Evolutionary conservation across 169 alveolate species (phyloP).

Genomic region (Eimeria brunetti): DNA sequence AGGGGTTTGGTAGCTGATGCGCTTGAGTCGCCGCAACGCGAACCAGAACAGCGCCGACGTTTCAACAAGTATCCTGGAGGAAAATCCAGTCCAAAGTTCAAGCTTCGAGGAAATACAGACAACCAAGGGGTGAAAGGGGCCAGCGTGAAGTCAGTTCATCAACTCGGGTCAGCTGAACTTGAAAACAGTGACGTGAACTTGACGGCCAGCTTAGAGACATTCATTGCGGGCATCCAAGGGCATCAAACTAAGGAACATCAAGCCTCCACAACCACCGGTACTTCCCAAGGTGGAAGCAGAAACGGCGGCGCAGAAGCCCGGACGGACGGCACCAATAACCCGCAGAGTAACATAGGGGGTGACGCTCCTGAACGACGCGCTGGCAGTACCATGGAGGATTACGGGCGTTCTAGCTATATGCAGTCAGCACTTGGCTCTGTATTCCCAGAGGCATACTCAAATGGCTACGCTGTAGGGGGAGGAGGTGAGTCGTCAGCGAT

Average conservation of each 20-base stretch:
- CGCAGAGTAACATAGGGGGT: background rate
- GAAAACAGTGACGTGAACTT: constrained; percentile 47
- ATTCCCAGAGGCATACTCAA: constrained; percentile 59
- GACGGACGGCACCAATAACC: background rate
- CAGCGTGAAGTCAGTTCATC: constrained; percentile 30
- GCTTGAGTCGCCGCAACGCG: background rate
- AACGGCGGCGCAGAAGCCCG: background rate
- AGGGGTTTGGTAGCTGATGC: background rate
- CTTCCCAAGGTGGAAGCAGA: background rate
- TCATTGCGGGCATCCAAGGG: constrained; percentile 62
- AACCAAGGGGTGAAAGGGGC: background rate
- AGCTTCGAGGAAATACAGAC: background rate
- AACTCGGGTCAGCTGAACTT: constrained; percentile 15
- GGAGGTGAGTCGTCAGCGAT: constrained; percentile 36
- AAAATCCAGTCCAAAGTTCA: background rate
- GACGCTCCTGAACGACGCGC: constrained; percentile 38
- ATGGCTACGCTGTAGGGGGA: constrained; percentile 7
- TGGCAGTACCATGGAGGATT: constrained; percentile 44
- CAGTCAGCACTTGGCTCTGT: constrained; percentile 61
- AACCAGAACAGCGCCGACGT: constrained; percentile 9
- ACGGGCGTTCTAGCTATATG: constrained; percentile 27
- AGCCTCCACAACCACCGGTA: background rate
- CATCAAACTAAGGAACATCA: background rate
- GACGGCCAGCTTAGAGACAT: constrained; percentile 60
- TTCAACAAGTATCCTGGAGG: constrained; percentile 35